Conservation (phyloP, 768 basidiomycete species). For the Boletus sp. region DNA sequence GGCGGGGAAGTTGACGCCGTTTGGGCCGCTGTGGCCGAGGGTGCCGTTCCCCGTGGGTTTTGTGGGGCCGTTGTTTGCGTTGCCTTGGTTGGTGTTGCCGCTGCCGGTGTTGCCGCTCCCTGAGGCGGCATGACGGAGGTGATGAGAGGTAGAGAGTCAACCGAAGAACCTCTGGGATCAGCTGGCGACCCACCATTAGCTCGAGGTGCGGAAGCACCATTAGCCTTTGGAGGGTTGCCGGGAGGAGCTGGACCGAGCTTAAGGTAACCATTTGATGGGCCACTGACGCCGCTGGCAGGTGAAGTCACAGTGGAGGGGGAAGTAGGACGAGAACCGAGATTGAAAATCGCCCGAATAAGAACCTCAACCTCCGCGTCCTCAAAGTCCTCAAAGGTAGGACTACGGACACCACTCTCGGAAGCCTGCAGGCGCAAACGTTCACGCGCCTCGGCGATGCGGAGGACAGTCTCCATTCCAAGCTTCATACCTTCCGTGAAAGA, state of each 20-base stretch:
- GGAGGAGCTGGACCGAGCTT: slow-evolving; percentile 22
- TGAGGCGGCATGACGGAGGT: slow-evolving; percentile 13
- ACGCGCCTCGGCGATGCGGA: slow-evolving; percentile 37
- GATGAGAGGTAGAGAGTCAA: slow-evolving; percentile 24
- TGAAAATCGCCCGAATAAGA: slow-evolving; percentile 29
- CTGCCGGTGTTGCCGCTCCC: not conserved
- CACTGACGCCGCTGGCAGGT: slow-evolving; percentile 9
- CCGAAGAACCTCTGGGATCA: slow-evolving; percentile 23
- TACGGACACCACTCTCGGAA: slow-evolving; percentile 31
- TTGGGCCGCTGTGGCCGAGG: not conserved
- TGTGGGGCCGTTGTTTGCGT: not conserved
- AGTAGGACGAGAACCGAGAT: slow-evolving; percentile 24
- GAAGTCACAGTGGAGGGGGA: slow-evolving; percentile 18
- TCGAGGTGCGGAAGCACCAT: slow-evolving; percentile 18
- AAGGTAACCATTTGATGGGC: slow-evolving; percentile 5
- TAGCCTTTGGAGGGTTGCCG: slow-evolving; percentile 20
- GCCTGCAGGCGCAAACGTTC: slow-evolving; percentile 37
- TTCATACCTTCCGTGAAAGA: slow-evolving; percentile 38
- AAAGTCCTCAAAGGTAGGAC: slow-evolving; percentile 32
- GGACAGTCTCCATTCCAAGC: slow-evolving; percentile 39
- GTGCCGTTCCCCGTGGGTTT: not conserved
- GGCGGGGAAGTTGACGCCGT: not conserved
- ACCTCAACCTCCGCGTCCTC: slow-evolving; percentile 27
- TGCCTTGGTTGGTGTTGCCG: not conserved
- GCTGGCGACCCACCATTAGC: slow-evolving; percentile 31